Evolutionary conservation across 1,284 basidiomycete genomes (phyloP), one percentile per base, ranked within the genome.

Genomic region (Puccinia triticina): DNA sequence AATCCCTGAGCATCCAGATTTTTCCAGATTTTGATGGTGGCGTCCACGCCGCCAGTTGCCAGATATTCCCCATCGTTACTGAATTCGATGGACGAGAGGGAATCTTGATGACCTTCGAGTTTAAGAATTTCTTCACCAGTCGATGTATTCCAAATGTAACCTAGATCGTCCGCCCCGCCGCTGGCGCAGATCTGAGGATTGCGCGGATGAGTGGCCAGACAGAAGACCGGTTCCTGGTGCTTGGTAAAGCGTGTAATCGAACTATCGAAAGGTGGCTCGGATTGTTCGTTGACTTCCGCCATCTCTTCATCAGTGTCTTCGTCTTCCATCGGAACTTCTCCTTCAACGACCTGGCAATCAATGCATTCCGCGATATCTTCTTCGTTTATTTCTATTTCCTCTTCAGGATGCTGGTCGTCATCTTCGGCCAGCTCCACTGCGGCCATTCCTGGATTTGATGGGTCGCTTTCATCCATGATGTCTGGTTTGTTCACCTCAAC

Each of bases 41-140:
- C 96, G 86, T 99, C 96, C 94, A 99, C 98, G 0, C 96, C 96
- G 29, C 95, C 96, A 0, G 95, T 98, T 18, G 96, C 92, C 82
- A 96, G 90, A 90, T 96, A 90, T 87, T 96, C 92, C 14, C 97
- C 96, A 86, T 98, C 95, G 4, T 89, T 86, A 86, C 91, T 96
- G 90, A 94, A 99, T 59, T 90, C 92, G 0, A 91, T 90, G 76
- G 90, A 90, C 3, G 92, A 92, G 61, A 99, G 94, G 84, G 94
- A 96, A 87, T 99, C 97, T 10, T 91, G 91, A 88, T 99, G 96
- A 0, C 96, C 96, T 0, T 92, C 92, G 74, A 99, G 90, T 86
- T 92, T 93, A 71, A 92, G 92, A 61, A 98, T 89, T 83, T 92
- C 89, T 84, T 93, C 91, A 21, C 94, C 94, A 91, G 84, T 92